phyloP scores from a whole-genome alignment of 2,329 filamentous ascomycete species.

The Metarhizium robertsii region DNA sequence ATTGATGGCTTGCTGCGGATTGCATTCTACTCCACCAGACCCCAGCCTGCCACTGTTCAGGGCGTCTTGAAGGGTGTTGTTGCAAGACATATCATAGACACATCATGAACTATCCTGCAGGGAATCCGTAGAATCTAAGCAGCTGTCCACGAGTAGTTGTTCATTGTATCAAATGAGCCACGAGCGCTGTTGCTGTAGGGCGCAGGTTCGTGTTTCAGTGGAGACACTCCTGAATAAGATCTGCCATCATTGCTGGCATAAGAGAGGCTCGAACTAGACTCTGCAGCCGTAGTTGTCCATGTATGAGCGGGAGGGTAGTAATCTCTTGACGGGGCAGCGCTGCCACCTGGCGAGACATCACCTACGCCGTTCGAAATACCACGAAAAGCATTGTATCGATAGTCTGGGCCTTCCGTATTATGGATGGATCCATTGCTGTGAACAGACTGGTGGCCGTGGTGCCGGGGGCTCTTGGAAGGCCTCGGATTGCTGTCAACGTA shows the following conservation, averaged over 20 bases:
- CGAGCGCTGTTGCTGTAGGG: conserved; percentile 30
- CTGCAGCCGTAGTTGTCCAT: conserved; percentile 43
- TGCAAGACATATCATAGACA: neutral
- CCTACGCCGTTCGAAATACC: conserved; percentile 18
- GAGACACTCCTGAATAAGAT: conserved; percentile 14
- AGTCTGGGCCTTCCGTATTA: conserved; percentile 41
- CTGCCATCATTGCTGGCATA: conserved; percentile 35
- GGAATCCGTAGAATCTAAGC: conserved; percentile 22
- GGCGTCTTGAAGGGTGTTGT: neutral
- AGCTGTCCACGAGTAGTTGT: conserved; percentile 49
- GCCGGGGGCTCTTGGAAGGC: conserved; percentile 47
- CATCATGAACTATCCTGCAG: neutral
- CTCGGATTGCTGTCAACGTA: conserved; percentile 46
- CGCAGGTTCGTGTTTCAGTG: conserved; percentile 27
- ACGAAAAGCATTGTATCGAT: conserved; percentile 42
- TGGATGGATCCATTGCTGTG: conserved; percentile 39
- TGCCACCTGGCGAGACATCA: conserved; percentile 22
- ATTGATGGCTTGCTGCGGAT: neutral
- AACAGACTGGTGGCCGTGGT: conserved; percentile 43
- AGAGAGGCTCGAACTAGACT: conserved; percentile 32
- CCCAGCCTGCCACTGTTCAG: neutral
- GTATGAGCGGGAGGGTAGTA: conserved; percentile 43
- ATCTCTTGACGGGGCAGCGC: conserved; percentile 30
- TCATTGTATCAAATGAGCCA: conserved; percentile 39
- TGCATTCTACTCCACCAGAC: neutral